phyloP scores from a whole-genome alignment of 305 asterid genomes.

The Solanum hybrid region DNA sequence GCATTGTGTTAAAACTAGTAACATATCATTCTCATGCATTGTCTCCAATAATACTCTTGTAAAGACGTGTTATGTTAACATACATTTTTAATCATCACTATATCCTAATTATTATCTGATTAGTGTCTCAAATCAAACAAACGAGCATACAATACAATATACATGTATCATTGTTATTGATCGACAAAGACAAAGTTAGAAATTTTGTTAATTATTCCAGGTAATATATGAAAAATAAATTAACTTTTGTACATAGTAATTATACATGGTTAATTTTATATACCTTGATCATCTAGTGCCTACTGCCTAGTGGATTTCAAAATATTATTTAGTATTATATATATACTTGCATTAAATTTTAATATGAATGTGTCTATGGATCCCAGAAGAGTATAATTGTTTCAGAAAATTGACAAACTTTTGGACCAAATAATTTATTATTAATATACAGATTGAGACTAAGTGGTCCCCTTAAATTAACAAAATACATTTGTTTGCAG shows the following conservation, averaged over 20 bases:
- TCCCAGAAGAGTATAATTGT: neutral
- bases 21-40: neutral
- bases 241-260: neutral
- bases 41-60: neutral
- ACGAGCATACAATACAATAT: neutral
- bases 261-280: neutral
- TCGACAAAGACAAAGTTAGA: neutral
- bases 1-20: neutral
- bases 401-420: neutral
- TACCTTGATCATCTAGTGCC: neutral
- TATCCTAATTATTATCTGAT: neutral
- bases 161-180: neutral
- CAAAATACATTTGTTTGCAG: neutral
- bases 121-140: neutral
- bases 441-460: neutral
- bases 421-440: neutral
- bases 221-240: neutral
- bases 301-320: neutral
- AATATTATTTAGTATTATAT: neutral
- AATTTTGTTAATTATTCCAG: neutral
- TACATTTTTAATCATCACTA: neutral
- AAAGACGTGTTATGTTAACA: neutral
- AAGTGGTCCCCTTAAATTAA: neutral
- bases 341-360: neutral
- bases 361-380: neutral